A percentile compares a stretch with the other conserved stretches of the same genome.
Conservation (phyloP, 768 basidiomycete species). For the Boletus reticuloceps region DNA sequence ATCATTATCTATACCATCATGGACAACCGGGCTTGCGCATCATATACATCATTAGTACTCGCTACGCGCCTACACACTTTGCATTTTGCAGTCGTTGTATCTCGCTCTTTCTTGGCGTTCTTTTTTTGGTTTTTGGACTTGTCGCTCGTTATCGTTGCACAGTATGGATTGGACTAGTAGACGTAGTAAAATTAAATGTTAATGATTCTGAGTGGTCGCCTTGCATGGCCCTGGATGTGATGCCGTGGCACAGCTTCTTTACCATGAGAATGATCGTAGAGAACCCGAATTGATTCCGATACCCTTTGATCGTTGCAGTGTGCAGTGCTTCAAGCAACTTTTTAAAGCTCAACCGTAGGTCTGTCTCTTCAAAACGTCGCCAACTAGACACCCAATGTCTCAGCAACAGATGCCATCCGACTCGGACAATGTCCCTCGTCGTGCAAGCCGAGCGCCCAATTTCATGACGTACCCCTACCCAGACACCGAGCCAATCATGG, state of each 20-base stretch:
- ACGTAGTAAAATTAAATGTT: not conserved
- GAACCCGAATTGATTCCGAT: too few species aligned
- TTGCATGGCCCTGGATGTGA: not conserved
- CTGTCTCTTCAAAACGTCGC: too few species aligned
- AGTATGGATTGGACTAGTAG: not conserved
- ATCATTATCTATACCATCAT: not conserved
- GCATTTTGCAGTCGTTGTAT: not conserved
- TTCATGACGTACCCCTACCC: slow-evolving; percentile 22
- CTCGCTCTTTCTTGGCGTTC: not conserved
- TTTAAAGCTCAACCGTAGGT: too few species aligned
- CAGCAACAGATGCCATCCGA: too few species aligned
- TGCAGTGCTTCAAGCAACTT: not conserved
- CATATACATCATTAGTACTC: not conserved
- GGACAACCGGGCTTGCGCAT: too few species aligned
- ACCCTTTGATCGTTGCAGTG: not conserved
- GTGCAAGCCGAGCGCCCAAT: not conserved
- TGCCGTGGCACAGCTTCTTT: not conserved
- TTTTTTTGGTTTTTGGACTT: not conserved
- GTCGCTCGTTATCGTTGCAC: not conserved
- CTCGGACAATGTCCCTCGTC: too few species aligned
- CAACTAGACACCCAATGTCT: too few species aligned
- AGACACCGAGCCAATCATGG: slow-evolving; percentile 1
- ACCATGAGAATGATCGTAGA: too few species aligned
- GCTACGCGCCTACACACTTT: not conserved
- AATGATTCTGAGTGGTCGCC: too few species aligned